Evolutionary conservation across 2,329 filamentous ascomycete genomes (phyloP).

Genomic region (Alternaria ventricosa): DNA sequence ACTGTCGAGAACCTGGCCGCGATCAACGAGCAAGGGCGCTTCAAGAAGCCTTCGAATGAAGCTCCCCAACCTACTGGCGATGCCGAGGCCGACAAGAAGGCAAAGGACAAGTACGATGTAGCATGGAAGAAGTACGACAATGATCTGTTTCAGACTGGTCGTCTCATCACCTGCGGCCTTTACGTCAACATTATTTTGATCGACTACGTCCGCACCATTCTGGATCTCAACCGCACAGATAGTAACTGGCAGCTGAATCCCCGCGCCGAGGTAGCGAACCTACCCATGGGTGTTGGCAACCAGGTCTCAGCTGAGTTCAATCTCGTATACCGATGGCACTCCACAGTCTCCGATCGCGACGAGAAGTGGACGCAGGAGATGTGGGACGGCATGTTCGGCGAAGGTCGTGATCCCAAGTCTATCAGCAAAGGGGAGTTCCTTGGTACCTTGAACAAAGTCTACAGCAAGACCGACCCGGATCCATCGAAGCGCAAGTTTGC

Average conservation of each 20-base stretch:
- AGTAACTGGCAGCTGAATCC: conserved; percentile 85
- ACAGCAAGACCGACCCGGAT: conserved; percentile 66
- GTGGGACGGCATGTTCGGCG: conserved; percentile 51
- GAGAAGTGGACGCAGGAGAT: conserved; percentile 77
- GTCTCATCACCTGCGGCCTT: conserved; percentile 60
- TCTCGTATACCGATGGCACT: conserved; percentile 87
- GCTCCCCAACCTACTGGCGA: conserved; percentile 49
- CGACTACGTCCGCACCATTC: conserved; percentile 61
- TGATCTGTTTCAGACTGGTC: conserved; percentile 60
- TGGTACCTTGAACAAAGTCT: conserved; percentile 67
- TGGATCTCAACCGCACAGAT: conserved; percentile 70
- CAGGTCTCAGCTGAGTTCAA: conserved; percentile 90
- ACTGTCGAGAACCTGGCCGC: conserved; percentile 77
- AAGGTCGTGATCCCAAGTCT: conserved; percentile 57
- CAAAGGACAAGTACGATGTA: conserved; percentile 34
- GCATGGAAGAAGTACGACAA: conserved; percentile 50
- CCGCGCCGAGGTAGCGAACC: conserved; percentile 68
- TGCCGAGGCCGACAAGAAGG: conserved; percentile 42
- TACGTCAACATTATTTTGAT: conserved; percentile 62
- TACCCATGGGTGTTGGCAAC: conserved; percentile 77
- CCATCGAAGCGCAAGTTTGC: conserved; percentile 73
- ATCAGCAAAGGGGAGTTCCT: conserved; percentile 68
- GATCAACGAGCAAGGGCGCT: conserved; percentile 87
- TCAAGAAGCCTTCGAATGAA: conserved; percentile 65
- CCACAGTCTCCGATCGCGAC: conserved; percentile 75